Base-by-base conservation (phyloP, 208 protist species). In the Trypanosoma cruzi region DNA sequence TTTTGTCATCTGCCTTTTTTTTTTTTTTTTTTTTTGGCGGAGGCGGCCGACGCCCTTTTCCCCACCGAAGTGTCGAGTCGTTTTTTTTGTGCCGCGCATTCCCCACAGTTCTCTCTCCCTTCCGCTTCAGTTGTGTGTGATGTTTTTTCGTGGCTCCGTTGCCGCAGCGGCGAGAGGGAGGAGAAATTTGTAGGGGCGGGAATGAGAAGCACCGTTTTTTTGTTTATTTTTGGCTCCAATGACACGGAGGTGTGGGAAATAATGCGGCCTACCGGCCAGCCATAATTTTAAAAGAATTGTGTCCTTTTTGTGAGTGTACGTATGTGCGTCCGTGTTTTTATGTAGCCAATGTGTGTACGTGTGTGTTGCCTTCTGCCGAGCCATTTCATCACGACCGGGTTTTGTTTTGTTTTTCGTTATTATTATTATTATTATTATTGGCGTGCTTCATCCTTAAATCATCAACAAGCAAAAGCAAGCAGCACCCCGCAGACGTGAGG, bases 11-110 rank as follows among this genome's bases (percentile, higher is more conserved):
- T 44, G 40, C 18, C 18, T 44, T 44, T 44, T 4, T 44, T 44
- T 4, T 44, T 44, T 55, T 55, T 55, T 55, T 55, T 55, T 55
- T 55, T 32, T 32, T 55, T 55, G 50, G 40, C 8, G 11, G 40
- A 44, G 40, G 40, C 40, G 40, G 8, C 40, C 1, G 40, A 44
- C 1, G 40, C 40, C 8, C 40, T 44, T 44, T 44, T n/a, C n/a
- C 40, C 40, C 1, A 44, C 40, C 10, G 1, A 44, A 44, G 40
- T 16, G 11, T 44, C 40, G 40, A 44, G 40, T 18, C 40, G 40
- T 44, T 44, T 14, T 13, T 13, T 7, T 7, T 14, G n/a, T n/a
- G n/a, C n/a, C n/a, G n/a, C 4, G 40, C 40, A 44, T 44, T 44
- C 40, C 18, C 40, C 40, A 14, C 40, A 44, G 18, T 44, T 16